Evolutionary conservation across 495 filamentous ascomycete genomes (phyloP).

Genomic region (Penicillium canariense): DNA sequence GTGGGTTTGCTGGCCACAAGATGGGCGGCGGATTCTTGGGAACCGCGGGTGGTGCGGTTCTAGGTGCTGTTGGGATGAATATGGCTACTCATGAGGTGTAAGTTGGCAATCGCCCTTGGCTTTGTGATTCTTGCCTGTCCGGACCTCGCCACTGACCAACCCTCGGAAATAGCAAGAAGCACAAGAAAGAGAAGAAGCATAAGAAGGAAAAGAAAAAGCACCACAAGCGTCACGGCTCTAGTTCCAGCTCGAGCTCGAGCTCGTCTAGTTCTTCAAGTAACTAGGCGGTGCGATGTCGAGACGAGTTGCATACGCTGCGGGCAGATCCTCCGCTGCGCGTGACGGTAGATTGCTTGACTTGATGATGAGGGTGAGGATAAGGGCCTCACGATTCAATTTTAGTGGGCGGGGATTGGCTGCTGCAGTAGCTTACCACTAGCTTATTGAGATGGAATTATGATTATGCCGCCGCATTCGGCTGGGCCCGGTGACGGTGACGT

Average conservation of each 20-base stretch:
- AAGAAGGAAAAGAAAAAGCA: constrained; percentile 30
- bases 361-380: not conserved
- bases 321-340: not conserved
- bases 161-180: constrained; percentile 20
- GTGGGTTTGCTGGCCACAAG: constrained; percentile 44
- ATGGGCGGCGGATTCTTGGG: constrained; percentile 41
- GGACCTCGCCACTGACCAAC: constrained; percentile 12
- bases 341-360: not conserved
- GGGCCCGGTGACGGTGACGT: not conserved
- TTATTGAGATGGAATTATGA: not conserved
- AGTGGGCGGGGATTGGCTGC: no score
- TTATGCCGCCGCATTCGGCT: not conserved
- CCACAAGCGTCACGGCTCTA: constrained; percentile 25
- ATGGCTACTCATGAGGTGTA: constrained; percentile 36
- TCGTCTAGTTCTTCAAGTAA: constrained; percentile 18
- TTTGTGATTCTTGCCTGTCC: no score
- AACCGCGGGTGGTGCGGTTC: constrained; percentile 41
- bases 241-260: constrained; percentile 34
- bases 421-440: not conserved
- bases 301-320: no score
- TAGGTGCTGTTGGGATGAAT: constrained; percentile 46
- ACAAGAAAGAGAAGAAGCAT: constrained; percentile 35
- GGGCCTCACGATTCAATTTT: no score
- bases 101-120: constrained; percentile 8
- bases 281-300: not conserved